phyloP scores from a whole-genome alignment of 306 rosid genomes.

The Cucurbita pepo region DNA sequence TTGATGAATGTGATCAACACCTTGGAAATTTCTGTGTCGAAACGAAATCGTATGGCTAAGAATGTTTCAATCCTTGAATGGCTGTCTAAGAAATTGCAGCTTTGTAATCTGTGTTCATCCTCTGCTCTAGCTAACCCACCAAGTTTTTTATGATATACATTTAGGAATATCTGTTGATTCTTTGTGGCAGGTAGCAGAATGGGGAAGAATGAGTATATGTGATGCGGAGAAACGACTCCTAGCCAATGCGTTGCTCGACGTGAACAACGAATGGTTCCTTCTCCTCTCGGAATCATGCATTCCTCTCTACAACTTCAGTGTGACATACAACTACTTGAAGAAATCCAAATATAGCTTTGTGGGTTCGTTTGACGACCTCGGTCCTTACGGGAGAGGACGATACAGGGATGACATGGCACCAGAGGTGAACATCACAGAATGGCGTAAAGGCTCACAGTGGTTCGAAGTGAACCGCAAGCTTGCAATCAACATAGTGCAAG shows the following conservation, averaged over 20 bases:
- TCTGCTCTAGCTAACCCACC: background rate
- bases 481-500: slow-evolving; percentile 53
- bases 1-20: background rate
- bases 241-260: slow-evolving; percentile 79
- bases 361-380: slow-evolving; percentile 72
- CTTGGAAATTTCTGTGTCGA: background rate
- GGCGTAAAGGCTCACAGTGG: slow-evolving; percentile 99
- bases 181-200: slow-evolving; percentile 47
- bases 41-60: background rate
- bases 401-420: slow-evolving; percentile 62
- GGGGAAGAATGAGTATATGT: slow-evolving; percentile 97
- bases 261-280: slow-evolving; percentile 71
- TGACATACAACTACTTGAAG: slow-evolving; percentile 36
- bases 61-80: background rate
- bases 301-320: slow-evolving; percentile 56
- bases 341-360: slow-evolving; percentile 57
- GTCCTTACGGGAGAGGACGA: slow-evolving; percentile 87
- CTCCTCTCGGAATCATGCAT: slow-evolving; percentile 91
- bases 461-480: slow-evolving; percentile 70
- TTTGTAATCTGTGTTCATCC: background rate
- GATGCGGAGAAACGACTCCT: slow-evolving; percentile 93
- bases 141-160: background rate
- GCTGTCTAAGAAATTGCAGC: background rate
- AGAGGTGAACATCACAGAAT: slow-evolving; percentile 41
- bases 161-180: background rate